Base-by-base conservation (phyloP, 805 yeast species). In the Metschnikowia chrysomelidarum region DNA sequence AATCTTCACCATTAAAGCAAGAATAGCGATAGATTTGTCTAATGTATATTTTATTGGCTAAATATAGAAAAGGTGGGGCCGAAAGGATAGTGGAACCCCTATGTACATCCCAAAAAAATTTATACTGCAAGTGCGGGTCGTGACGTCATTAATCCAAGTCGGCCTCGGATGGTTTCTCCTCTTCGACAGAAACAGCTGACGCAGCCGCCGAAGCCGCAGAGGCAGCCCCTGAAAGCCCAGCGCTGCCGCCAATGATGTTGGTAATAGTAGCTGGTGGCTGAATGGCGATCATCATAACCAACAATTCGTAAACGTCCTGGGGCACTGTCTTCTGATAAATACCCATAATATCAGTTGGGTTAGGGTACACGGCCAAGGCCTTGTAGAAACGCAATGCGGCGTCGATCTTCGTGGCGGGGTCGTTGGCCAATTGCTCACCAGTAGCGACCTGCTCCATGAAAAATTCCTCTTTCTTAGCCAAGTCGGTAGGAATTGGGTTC, bases 361-460 rank as follows among this genome's bases (percentile, higher is more conserved):
- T 82, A 43, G 98, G 98, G 63, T 89, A 91, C 32, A 88, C 89
- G 26, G 87, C 77, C 57, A 93, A 73, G 10, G 97, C 98, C 63
- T 87, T 85, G 76, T 93, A 93, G 75, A 88, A 93, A 49, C 82
- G 76, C 49, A 89, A 71, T 24, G 98, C 98, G 28, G 97, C 82
- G 41, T 82, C 87, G 46, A 83, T 64, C 60, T 84, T 87, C 49
- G 76, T 73, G 46, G 80, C 82, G 43, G 83, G 80, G 21, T 67
- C 56, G 46, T 75, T 69, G 45, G 87, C 76, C 50, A 85, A 69
- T 60, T 82, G 84, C 64, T 91, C 98, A 59, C 96, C 98, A 31
- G 71, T 56, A 41, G 87, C 82, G 37, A 91, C 89, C 61, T 86
- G 88, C 44, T 75, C 73, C 71, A 89, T 78, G 71, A 91, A 91